Conservation (phyloP, 805 yeast species). For the Metschnikowia proteae region DNA sequence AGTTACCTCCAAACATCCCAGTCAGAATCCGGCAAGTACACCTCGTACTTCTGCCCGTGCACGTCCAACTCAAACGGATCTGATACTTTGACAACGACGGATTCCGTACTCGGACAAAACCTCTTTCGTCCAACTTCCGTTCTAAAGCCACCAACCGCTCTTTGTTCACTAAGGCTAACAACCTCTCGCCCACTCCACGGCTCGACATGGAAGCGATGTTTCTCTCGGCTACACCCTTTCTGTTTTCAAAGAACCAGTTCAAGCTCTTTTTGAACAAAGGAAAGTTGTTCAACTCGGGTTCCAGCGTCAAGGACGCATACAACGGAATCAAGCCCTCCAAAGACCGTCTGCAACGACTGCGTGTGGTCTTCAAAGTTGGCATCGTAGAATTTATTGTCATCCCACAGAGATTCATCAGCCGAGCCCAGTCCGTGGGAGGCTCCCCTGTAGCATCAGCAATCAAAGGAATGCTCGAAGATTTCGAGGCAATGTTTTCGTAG, state of each 20-base stretch:
- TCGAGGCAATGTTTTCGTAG: constrained; percentile 90
- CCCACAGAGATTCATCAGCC: constrained; percentile 73
- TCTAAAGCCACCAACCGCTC: constrained; percentile 72
- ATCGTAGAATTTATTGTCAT: constrained; percentile 83
- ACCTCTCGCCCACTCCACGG: constrained; percentile 78
- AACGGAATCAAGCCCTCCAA: constrained; percentile 89
- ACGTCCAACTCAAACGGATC: constrained; percentile 84
- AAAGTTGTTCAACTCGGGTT: constrained; percentile 75
- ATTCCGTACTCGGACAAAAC: constrained; percentile 83
- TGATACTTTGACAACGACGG: constrained; percentile 86
- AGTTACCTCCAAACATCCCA: constrained; percentile 93
- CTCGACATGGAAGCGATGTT: constrained; percentile 82
- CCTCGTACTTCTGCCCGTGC: constrained; percentile 67
- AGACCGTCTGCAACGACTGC: constrained; percentile 78
- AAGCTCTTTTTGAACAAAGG: constrained; percentile 81
- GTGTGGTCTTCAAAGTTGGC: constrained; percentile 72
- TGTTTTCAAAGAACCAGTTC: constrained; percentile 76
- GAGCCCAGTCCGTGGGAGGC: constrained; percentile 37
- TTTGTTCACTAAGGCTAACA: constrained; percentile 76
- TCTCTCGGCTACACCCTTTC: constrained; percentile 65
- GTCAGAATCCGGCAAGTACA: constrained; percentile 82
- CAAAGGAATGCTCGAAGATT: constrained; percentile 89
- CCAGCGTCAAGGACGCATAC: constrained; percentile 84
- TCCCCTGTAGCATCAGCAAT: constrained; percentile 82
- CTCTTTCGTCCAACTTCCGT: constrained; percentile 82